A percentile compares a stretch with the other conserved stretches of the same genome.
These are phyloP conservation scores for Triticum urartu DNA, from an alignment of 176 grass and related monocot species.

Conservation along the genomic window DNA sequence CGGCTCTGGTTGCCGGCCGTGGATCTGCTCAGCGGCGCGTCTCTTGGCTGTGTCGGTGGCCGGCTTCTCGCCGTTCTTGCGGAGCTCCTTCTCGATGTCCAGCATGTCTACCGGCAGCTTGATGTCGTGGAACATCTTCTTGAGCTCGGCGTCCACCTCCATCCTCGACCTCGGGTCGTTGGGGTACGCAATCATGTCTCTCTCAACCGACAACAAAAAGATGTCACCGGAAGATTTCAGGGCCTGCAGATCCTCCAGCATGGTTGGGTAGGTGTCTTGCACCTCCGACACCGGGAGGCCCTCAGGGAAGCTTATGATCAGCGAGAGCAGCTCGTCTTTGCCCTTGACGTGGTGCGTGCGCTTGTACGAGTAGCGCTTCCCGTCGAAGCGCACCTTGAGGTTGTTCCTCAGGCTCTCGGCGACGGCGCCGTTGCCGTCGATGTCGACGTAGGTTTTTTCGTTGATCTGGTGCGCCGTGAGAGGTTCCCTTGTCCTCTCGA, in stretches of 20 bases:
- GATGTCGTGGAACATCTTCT: not conserved
- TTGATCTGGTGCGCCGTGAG: not conserved
- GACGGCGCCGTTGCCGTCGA: not conserved
- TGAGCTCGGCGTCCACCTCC: not conserved
- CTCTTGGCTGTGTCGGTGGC: not conserved
- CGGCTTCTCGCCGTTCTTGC: not conserved
- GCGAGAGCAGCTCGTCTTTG: not conserved
- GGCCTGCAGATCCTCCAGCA: not conserved
- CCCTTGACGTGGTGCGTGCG: not conserved
- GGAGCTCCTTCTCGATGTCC: slow-evolving; percentile 4
- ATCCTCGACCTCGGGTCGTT: not conserved
- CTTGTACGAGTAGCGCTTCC: not conserved
- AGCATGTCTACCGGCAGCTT: not conserved
- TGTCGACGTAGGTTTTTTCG: not conserved
- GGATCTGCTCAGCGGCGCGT: not conserved
- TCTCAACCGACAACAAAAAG: not conserved
- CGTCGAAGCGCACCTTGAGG: not conserved
- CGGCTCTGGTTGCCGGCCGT: not conserved
- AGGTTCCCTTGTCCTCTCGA: not conserved
- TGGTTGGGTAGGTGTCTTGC: not conserved
- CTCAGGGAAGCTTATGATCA: not conserved
- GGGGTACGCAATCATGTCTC: not conserved
- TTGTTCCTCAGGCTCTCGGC: not conserved
- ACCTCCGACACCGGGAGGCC: not conserved
- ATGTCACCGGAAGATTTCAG: not conserved